phyloP scores from a whole-genome alignment of 208 protist species.

The Endotrypanum monterogeii region DNA sequence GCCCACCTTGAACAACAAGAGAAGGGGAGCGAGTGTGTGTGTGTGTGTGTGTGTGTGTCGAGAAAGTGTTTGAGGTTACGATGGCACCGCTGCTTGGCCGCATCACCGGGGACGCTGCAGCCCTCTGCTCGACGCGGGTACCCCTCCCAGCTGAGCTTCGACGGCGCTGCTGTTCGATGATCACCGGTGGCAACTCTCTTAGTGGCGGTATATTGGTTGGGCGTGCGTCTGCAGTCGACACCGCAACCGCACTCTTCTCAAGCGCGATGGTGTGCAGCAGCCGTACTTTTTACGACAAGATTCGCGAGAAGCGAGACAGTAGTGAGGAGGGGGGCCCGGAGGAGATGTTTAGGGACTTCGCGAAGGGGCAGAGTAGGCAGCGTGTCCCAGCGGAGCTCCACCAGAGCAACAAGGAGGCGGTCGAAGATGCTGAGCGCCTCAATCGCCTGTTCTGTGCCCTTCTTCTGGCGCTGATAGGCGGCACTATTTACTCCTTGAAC shows the following conservation, averaged over 20 bases:
- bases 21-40: no score
- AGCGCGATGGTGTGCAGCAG: slow-evolving; percentile 20
- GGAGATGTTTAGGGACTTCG: slow-evolving; percentile 68
- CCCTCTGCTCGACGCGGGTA: background rate
- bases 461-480: slow-evolving; percentile 21
- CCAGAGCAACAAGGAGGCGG: slow-evolving; percentile 39
- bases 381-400: slow-evolving; percentile 57
- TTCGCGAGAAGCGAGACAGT: slow-evolving; percentile 49
- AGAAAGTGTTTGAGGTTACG: no score
- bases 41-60: no score
- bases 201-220: background rate
- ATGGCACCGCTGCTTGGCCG: background rate
- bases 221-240: background rate
- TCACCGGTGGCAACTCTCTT: background rate
- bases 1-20: no score
- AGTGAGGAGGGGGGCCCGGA: slow-evolving; percentile 51
- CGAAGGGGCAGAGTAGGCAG: slow-evolving; percentile 43
- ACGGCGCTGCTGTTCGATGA: background rate
- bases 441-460: slow-evolving; percentile 40
- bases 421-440: slow-evolving; percentile 45
- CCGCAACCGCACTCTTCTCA: background rate
- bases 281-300: slow-evolving; percentile 70
- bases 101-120: background rate
- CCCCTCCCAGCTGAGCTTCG: background rate
- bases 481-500: slow-evolving; percentile 31